These are phyloP conservation scores for Pichia sp. DNA, from an alignment of 1,139 yeast species.

Conservation along the genomic window DNA sequence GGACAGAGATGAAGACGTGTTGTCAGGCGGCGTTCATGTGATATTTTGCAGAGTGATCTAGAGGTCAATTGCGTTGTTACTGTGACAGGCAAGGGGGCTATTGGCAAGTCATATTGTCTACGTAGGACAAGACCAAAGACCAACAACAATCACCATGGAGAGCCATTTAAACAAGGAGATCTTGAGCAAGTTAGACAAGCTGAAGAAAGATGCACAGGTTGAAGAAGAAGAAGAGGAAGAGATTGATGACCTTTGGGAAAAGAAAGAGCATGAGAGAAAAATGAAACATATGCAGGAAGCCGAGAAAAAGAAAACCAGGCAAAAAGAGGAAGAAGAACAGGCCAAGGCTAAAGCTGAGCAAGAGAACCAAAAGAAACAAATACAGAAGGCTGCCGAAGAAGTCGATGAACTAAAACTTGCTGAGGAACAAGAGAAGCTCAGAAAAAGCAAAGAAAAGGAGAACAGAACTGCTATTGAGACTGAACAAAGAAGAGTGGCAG, in stretches of 20 bases:
- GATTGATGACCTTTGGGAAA: slow-evolving; percentile 8
- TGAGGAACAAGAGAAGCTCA: not conserved
- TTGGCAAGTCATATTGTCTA: not conserved
- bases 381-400: not conserved
- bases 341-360: not conserved
- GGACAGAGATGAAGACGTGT: too few relatives aligned
- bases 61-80: not conserved
- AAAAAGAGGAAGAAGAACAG: not conserved
- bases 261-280: slow-evolving; percentile 4
- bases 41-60: not conserved
- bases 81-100: too few relatives aligned
- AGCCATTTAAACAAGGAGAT: slow-evolving; percentile 1
- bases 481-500: not conserved
- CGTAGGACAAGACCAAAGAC: not conserved
- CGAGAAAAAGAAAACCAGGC: not conserved
- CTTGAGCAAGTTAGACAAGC: slow-evolving; percentile 6
- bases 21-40: not conserved
- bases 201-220: slow-evolving; percentile 2
- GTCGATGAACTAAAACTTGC: not conserved
- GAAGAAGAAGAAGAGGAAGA: slow-evolving; percentile 9
- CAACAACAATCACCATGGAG: not conserved
- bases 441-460: not conserved
- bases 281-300: not conserved
- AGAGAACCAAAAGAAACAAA: not conserved
- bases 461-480: not conserved